phyloP scores from a whole-genome alignment of 345 rosid genomes.

The Mallotus nudiflorus region DNA sequence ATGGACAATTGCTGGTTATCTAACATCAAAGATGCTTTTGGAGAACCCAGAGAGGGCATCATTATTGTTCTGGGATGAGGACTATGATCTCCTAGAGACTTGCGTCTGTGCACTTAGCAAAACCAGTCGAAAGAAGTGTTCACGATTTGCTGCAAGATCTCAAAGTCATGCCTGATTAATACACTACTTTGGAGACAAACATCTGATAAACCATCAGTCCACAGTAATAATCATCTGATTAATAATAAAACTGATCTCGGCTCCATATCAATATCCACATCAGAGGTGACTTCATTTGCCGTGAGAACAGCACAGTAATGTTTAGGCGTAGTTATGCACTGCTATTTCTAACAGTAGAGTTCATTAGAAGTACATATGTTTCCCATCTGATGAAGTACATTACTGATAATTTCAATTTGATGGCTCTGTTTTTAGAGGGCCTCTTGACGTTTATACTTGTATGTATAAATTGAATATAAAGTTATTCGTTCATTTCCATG shows the following conservation, averaged over 20 bases:
- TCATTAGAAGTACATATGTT: background rate
- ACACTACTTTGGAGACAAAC: background rate
- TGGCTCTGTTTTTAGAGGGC: conserved; percentile 31
- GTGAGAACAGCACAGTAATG: background rate
- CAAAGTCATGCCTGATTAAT: conserved; percentile 18
- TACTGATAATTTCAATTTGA: conserved; percentile 11
- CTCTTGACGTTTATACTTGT: background rate
- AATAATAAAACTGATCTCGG: background rate
- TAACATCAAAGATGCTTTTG: conserved; percentile 82
- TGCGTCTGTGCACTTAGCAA: conserved; percentile 71
- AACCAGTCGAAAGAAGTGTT: conserved; percentile 63
- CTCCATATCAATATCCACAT: background rate
- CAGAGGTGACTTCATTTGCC: background rate
- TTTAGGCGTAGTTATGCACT: background rate
- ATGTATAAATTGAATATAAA: too few species aligned
- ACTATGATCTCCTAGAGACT: conserved; percentile 78
- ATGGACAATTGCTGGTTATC: conserved; percentile 85
- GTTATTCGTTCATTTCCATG: too few species aligned
- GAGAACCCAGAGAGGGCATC: conserved; percentile 85
- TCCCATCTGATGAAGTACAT: background rate
- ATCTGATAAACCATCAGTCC: background rate
- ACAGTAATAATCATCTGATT: too few species aligned
- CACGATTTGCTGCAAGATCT: conserved; percentile 51
- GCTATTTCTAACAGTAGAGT: conserved; percentile 1
- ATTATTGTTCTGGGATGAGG: conserved; percentile 81